phyloP scores from a whole-genome alignment of 2,329 filamentous ascomycete species.

The Pseudomassariella vexata region DNA sequence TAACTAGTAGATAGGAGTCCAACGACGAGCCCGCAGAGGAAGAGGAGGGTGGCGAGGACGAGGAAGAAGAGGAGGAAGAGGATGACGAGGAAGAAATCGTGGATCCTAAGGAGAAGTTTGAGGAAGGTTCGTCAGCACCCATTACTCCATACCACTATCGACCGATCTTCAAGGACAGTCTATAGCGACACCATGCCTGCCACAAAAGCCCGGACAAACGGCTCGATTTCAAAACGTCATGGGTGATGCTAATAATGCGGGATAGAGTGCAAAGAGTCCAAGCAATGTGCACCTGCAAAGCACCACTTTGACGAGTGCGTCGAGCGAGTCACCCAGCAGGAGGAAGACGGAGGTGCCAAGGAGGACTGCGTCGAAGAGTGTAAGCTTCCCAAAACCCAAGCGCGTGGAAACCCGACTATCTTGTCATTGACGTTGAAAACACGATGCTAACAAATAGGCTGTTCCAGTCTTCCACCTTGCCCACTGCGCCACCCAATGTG shows the following conservation, averaged over 20 bases:
- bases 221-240: too few species aligned
- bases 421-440: background rate
- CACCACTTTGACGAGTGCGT: slow-evolving; percentile 99
- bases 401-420: too few species aligned
- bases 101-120: slow-evolving; percentile 81
- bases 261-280: slow-evolving; percentile 82
- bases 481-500: slow-evolving; percentile 89
- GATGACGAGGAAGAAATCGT: slow-evolving; percentile 77
- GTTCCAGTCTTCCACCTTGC: slow-evolving; percentile 97
- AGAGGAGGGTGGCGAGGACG: slow-evolving; percentile 56
- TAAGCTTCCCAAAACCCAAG: slow-evolving; percentile 64
- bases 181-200: too few species aligned
- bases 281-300: slow-evolving; percentile 80
- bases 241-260: too few species aligned
- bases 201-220: too few species aligned
- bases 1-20: too few species aligned
- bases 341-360: slow-evolving; percentile 65
- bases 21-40: slow-evolving; percentile 39
- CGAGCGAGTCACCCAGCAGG: slow-evolving; percentile 73
- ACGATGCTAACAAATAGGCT: too few species aligned
- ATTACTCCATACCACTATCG: too few species aligned
- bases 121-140: slow-evolving; percentile 74
- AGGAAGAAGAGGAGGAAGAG: slow-evolving; percentile 72
- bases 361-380: slow-evolving; percentile 99
- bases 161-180: too few species aligned